A percentile compares a stretch with the other conserved stretches of the same genome.
Conservation (phyloP, 2,329 filamentous ascomycete species). For the Ophiocordyceps camponoti-floridani region DNA sequence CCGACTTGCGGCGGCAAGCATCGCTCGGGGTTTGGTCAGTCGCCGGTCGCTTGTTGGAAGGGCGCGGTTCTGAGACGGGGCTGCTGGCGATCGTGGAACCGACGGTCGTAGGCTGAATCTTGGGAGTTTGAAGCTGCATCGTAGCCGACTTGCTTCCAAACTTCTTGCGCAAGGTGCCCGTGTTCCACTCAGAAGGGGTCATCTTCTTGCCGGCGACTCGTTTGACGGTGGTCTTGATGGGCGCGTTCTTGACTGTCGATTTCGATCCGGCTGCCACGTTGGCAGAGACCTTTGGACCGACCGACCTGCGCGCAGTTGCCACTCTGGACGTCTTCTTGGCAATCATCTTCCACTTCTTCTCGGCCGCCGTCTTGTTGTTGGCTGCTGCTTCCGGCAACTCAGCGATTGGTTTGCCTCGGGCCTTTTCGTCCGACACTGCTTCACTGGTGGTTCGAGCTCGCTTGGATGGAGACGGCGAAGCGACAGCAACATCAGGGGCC, state of each 20-base stretch:
- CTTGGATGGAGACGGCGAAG: not conserved
- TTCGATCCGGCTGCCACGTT: not conserved
- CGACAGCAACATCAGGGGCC: not conserved
- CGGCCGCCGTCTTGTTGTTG: too few relatives aligned
- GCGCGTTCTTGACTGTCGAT: not conserved
- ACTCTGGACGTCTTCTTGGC: not conserved
- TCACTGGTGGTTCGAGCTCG: not conserved
- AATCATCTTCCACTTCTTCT: not conserved
- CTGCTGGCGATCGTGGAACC: not conserved
- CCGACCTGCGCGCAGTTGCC: not conserved
- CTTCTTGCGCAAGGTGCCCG: too few relatives aligned
- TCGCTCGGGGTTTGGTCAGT: not conserved
- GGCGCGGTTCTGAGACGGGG: not conserved
- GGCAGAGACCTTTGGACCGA: not conserved
- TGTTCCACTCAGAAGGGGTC: too few relatives aligned
- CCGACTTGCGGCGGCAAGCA: not conserved
- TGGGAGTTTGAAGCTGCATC: not conserved
- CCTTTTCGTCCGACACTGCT: not conserved
- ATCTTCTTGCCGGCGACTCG: not conserved
- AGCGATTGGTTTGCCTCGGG: not conserved
- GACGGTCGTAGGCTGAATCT: not conserved
- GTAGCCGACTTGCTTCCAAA: too few relatives aligned
- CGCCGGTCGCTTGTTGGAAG: not conserved
- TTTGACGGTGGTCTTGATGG: not conserved
- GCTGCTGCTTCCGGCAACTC: not conserved